phyloP scores from a whole-genome alignment of 805 yeast species.

The Metschnikowia kunwiensis region DNA sequence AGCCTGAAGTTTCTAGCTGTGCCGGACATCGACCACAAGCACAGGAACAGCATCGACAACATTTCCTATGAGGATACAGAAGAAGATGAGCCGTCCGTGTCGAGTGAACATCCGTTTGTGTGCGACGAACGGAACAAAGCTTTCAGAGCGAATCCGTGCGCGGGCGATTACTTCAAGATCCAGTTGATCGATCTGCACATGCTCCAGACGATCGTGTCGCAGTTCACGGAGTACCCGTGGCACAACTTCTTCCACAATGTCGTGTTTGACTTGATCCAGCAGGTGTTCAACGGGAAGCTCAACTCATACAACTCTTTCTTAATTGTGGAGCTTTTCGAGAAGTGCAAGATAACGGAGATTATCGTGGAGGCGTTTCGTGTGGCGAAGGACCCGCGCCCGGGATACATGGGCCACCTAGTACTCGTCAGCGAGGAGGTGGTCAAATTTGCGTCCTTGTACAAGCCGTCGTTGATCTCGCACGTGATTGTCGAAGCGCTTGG shows the following conservation, averaged over 20 bases:
- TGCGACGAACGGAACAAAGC: constrained; percentile 30
- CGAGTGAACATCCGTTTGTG: constrained; percentile 44
- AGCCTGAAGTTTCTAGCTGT: constrained; percentile 1
- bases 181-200: constrained; percentile 73
- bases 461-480: constrained; percentile 58
- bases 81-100: constrained; percentile 44
- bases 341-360: constrained; percentile 15
- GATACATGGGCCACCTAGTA: constrained; percentile 96
- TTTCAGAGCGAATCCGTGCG: constrained; percentile 56
- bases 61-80: constrained; percentile 36
- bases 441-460: constrained; percentile 66
- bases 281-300: constrained; percentile 86
- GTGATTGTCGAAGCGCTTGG: constrained; percentile 59
- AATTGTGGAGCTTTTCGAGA: constrained; percentile 28
- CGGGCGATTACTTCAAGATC: constrained; percentile 86
- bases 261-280: constrained; percentile 94
- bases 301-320: constrained; percentile 73
- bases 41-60: constrained; percentile 20
- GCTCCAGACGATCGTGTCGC: constrained; percentile 60
- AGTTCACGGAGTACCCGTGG: constrained; percentile 90
- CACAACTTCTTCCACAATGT: constrained; percentile 96
- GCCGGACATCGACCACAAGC: constrained; percentile 20
- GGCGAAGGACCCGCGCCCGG: constrained; percentile 61
- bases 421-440: constrained; percentile 94
- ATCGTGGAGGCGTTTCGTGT: constrained; percentile 53